phyloP scores from a whole-genome alignment of 2,329 filamentous ascomycete genomes.

The Blastomyces gilchristii region DNA sequence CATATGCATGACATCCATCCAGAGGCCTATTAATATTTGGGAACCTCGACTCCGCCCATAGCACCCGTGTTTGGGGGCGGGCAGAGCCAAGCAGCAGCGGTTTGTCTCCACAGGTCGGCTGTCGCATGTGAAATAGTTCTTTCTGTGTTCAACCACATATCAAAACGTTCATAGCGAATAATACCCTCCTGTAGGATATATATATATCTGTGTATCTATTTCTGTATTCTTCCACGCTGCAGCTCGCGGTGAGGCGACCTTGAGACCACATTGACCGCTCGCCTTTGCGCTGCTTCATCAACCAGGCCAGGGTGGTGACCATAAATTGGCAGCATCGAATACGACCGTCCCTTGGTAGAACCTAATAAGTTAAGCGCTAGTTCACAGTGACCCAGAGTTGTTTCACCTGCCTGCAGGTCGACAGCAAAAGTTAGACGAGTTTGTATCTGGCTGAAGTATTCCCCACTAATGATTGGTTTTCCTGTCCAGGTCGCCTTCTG shows the following conservation, averaged over 20 bases:
- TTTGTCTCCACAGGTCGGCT: not conserved
- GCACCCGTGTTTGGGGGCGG: not conserved
- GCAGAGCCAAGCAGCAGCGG: not conserved
- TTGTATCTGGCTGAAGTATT: not conserved
- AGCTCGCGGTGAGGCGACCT: not conserved
- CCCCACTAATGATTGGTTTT: not conserved
- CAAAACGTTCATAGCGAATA: not conserved
- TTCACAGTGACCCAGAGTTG: not conserved
- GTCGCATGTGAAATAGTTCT: not conserved
- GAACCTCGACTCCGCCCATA: not conserved
- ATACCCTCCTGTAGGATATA: not conserved
- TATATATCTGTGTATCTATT: not conserved
- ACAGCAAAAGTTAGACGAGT: not conserved
- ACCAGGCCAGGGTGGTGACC: not conserved
- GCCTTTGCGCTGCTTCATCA: not conserved
- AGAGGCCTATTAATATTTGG: not conserved
- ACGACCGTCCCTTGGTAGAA: not conserved
- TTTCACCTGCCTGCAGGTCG: not conserved
- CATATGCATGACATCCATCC: constrained; percentile 5
- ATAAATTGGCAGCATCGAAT: not conserved
- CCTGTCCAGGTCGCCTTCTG: not conserved
- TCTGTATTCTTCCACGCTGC: not conserved
- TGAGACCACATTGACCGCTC: not conserved
- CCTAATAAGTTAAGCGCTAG: not conserved
- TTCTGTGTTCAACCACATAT: not conserved